Percentiles rank a stretch among this genome's conserved stretches.
Conservation (phyloP, 2,329 filamentous ascomycete genomes). For the Alternaria alternata region DNA sequence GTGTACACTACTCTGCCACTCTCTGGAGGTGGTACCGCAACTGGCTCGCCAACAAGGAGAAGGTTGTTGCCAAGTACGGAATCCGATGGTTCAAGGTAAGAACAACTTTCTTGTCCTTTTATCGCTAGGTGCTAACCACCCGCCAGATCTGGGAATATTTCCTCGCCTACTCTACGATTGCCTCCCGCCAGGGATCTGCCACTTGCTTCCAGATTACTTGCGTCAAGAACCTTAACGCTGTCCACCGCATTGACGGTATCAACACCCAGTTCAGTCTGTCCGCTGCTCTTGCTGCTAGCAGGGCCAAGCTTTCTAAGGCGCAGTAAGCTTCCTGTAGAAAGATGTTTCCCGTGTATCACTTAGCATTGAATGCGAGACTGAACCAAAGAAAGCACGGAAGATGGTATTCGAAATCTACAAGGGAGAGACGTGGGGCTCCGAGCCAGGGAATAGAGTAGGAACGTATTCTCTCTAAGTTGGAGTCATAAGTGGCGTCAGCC, state of each 20-base stretch:
- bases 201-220: constrained; percentile 88
- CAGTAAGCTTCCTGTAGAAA: constrained; percentile 7
- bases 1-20: constrained; percentile 96
- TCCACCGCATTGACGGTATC: constrained; percentile 80
- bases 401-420: background rate
- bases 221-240: constrained; percentile 90
- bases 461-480: background rate
- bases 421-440: background rate
- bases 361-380: background rate
- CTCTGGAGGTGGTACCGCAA: constrained; percentile 99
- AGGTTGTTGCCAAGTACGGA: constrained; percentile 94
- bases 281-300: constrained; percentile 67
- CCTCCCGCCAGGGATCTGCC: constrained; percentile 81
- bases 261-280: constrained; percentile 71
- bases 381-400: background rate
- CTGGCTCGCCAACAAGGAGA: constrained; percentile 93
- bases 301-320: constrained; percentile 41
- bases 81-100: constrained; percentile 92
- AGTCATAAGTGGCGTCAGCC: background rate
- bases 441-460: background rate
- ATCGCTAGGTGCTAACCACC: constrained; percentile 13
- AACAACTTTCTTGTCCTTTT: constrained; percentile 25
- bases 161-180: constrained; percentile 84
- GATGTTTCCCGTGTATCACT: background rate
- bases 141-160: constrained; percentile 92